Conservation (phyloP, 495 filamentous ascomycete species). For the Immersiella caudata region DNA sequence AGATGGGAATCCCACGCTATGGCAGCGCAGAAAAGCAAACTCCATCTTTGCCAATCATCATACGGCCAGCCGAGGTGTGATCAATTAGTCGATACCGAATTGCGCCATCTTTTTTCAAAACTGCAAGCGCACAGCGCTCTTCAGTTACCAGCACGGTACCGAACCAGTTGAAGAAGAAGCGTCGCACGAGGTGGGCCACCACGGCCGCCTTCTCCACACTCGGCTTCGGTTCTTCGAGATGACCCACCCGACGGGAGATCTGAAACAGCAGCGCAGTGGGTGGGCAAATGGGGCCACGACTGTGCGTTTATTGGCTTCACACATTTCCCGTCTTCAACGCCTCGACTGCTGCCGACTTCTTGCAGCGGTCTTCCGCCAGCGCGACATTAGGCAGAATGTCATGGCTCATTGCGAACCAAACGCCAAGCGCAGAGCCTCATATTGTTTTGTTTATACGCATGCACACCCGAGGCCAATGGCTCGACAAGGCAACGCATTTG, state of each 20-base stretch:
- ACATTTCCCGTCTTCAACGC: neutral
- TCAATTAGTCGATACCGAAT: neutral
- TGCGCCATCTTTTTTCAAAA: neutral
- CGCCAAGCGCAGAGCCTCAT: constrained; percentile 33
- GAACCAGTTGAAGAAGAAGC: neutral
- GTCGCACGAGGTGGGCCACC: neutral
- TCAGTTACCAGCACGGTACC: neutral
- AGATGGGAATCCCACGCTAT: too few species aligned
- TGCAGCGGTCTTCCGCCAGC: neutral
- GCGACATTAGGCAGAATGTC: constrained; percentile 4
- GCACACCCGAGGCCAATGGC: neutral
- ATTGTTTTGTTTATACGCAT: constrained; percentile 15
- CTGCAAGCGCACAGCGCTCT: neutral
- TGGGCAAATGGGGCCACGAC: neutral
- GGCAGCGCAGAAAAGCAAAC: too few species aligned
- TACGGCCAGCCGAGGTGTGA: neutral
- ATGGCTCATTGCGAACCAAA: constrained; percentile 8
- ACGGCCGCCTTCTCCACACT: neutral
- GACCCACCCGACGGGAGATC: constrained; percentile 13
- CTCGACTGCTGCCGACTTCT: neutral
- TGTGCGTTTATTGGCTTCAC: constrained; percentile 5
- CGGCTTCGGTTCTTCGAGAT: constrained; percentile 10
- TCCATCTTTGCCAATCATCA: too few species aligned
- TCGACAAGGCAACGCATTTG: neutral
- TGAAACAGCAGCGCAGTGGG: constrained; percentile 16